Percentiles rank a stretch among this genome's conserved stretches.
These are phyloP conservation scores for Cantharellus cinnabarinus DNA, from an alignment of 768 basidiomycete species.

Conservation along the genomic window DNA sequence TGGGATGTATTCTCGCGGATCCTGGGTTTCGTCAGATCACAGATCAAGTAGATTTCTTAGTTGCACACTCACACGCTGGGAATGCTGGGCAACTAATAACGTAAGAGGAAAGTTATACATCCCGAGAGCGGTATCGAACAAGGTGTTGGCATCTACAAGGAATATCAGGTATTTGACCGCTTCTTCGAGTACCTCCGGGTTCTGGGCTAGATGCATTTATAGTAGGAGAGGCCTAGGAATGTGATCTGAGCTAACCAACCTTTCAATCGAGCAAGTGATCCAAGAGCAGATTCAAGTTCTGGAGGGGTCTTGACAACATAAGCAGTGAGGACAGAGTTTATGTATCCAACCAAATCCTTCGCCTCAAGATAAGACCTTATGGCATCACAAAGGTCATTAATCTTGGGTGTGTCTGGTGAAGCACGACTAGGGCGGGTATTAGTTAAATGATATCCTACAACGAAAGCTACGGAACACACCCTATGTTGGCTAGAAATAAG, in stretches of 20 bases:
- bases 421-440: conserved; percentile 31
- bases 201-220: conserved; percentile 21
- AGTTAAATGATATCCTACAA: background rate
- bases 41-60: background rate
- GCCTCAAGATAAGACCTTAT: conserved; percentile 52
- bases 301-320: conserved; percentile 83
- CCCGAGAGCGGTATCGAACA: conserved; percentile 88
- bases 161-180: conserved; percentile 98
- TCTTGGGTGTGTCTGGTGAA: conserved; percentile 31
- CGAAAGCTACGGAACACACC: conserved; percentile 26
- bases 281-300: conserved; percentile 71
- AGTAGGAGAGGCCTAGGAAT: too few species aligned
- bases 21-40: conserved; percentile 21
- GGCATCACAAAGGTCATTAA: conserved; percentile 55
- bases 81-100: conserved; percentile 87
- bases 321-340: conserved; percentile 82
- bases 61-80: conserved; percentile 54
- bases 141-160: conserved; percentile 73
- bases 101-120: conserved; percentile 98
- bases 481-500: conserved; percentile 69
- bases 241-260: conserved; percentile 24
- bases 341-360: conserved; percentile 53
- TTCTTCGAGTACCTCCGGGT: conserved; percentile 72
- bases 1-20: conserved; percentile 92
- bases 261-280: conserved; percentile 53